Evolutionary conservation across 139 green algal species (phyloP).

Genomic region (Coelastrella sp.): DNA sequence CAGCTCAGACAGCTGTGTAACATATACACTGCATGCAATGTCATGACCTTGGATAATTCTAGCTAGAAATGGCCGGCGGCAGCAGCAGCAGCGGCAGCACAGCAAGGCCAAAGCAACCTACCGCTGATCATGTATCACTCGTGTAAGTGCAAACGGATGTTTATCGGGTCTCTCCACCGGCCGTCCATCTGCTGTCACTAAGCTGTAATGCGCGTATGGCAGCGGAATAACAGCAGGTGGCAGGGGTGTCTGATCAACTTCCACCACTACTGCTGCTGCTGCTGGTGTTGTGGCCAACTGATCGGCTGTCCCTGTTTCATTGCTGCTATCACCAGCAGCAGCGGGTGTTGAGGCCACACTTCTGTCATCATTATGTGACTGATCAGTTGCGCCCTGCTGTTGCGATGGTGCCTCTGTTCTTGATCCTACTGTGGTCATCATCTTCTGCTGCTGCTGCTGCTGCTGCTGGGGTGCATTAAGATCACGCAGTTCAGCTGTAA

Average conservation of each 20-base stretch:
- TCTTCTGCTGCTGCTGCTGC: slow-evolving; percentile 13
- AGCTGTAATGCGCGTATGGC: slow-evolving; percentile 77
- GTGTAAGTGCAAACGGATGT: slow-evolving; percentile 83
- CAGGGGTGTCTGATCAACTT: neutral
- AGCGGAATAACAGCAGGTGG: slow-evolving; percentile 60
- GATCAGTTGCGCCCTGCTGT: neutral
- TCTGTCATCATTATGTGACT: too few relatives aligned
- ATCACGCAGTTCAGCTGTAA: neutral
- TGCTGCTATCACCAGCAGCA: slow-evolving; percentile 8
- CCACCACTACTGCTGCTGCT: neutral
- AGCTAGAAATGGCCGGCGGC: neutral
- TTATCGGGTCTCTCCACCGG: slow-evolving; percentile 72
- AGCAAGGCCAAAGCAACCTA: neutral
- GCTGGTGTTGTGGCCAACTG: neutral
- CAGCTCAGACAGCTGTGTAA: too few relatives aligned
- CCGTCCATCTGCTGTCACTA: slow-evolving; percentile 68
- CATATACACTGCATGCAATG: too few relatives aligned
- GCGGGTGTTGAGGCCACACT: neutral
- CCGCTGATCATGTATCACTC: slow-evolving; percentile 57
- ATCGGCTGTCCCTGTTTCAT: neutral
- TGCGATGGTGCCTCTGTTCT: neutral
- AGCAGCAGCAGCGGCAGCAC: neutral
- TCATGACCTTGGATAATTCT: too few relatives aligned
- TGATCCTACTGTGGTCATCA: neutral
- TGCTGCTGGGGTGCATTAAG: neutral